Evolutionary conservation across 2,329 filamentous ascomycete genomes (phyloP).

Genomic region (Cadophora malorum): DNA sequence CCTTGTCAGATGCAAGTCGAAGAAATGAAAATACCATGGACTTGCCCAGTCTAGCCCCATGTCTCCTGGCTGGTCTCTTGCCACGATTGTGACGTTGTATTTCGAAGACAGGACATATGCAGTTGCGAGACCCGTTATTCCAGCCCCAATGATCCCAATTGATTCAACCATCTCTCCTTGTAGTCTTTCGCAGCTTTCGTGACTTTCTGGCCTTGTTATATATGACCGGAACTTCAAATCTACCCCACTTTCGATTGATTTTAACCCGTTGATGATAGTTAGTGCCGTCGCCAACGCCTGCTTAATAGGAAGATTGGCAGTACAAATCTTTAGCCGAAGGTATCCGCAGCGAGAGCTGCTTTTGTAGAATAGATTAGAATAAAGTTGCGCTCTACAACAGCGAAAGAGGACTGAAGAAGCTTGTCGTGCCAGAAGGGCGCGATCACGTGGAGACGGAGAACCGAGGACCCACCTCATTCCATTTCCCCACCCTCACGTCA

Average conservation of each 20-base stretch:
- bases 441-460: neutral
- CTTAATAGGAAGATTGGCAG: neutral
- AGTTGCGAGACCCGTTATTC: constrained; percentile 39
- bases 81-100: constrained; percentile 39
- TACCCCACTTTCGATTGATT: constrained; percentile 9
- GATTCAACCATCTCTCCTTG: constrained; percentile 25
- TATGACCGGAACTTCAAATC: neutral
- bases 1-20: neutral
- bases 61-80: constrained; percentile 40
- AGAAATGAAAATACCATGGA: constrained; percentile 35
- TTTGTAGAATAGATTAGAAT: neutral
- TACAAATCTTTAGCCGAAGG: neutral
- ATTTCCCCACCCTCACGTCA: too few relatives aligned
- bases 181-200: neutral
- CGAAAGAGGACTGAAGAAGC: neutral
- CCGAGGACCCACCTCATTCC: too few relatives aligned
- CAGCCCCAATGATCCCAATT: constrained; percentile 38
- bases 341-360: neutral
- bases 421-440: neutral
- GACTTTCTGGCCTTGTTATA: neutral
- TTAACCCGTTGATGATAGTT: neutral
- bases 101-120: constrained; percentile 35
- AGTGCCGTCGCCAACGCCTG: neutral
- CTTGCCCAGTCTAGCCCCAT: constrained; percentile 38
- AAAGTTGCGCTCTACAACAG: neutral